Base-by-base conservation (phyloP, 768 basidiomycete species). In the Fistulinella prunicolor region DNA sequence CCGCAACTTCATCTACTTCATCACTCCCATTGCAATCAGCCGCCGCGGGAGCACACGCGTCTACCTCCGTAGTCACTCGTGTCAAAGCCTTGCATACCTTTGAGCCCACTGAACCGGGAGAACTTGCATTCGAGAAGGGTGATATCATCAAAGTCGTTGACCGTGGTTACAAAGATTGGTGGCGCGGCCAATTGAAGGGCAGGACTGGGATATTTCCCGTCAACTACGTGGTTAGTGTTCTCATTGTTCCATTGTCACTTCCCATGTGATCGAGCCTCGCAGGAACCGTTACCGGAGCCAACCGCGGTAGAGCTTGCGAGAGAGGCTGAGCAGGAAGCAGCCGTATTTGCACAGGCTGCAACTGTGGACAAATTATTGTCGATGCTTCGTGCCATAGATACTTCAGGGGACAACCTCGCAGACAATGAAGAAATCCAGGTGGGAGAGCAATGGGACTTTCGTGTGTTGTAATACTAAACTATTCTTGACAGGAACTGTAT, bases 141-240 rank as follows among this genome's bases (percentile, higher is more conserved):
- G 94, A 96, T 55, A 75, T 95, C 38, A 93, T 97, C 73, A 92
- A 93, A 60, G 94, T 98, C 13, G 84, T 97, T 20, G 93, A 96
- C 64, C 81, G 92, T 21, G 87, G 86, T 20, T 95, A 95, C 67
- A 87, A 90, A 58, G 93, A 96, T 63, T 98, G 95, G 95, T 97
- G 94, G 92, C 71, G 91, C 20, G 95, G 95, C 1, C 93, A 96
- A 57, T 67, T 94, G 38, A 88, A 83, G 60, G 94, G 91, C 0
- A 73, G 89, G 49, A 92, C 93, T 3, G 93, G 93, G 37, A 98
- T 98, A 39, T 97, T 98, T 68, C 95, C 95, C 0, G 91, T 95
- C 17, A 96, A 95, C 65, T 96, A 97, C 71, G 92, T 97, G 57
- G 91, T 90, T 58, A 7, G 85, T 77, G 30, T 50, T 44, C n/a